Conservation (phyloP, 352 stramenopile species). For the Phytophthora ramorum region DNA sequence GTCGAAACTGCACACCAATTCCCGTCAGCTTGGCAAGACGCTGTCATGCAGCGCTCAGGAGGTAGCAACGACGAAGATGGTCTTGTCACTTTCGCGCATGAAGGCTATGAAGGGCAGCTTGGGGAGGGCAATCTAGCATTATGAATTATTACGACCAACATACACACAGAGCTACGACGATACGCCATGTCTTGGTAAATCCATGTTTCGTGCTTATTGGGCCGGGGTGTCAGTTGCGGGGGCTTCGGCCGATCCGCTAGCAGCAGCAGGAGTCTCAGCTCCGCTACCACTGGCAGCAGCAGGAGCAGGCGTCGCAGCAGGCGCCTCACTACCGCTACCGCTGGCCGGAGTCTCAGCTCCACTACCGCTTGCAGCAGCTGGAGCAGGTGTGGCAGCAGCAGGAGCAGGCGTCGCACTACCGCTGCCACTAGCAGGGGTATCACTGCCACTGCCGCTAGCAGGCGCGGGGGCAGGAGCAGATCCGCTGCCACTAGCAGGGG, state of each 20-base stretch:
- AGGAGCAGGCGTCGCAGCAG: background rate
- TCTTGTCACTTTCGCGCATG: background rate
- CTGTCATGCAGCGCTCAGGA: background rate
- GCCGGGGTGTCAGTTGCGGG: slow-evolving; percentile 3
- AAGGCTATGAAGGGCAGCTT: slow-evolving; percentile 1
- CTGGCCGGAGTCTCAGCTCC: slow-evolving; percentile 6
- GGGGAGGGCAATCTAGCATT: slow-evolving; percentile 30
- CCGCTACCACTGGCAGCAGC: background rate
- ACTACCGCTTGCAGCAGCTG: slow-evolving; percentile 2
- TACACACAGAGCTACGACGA: slow-evolving; percentile 27
- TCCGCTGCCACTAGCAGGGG: slow-evolving; percentile 7
- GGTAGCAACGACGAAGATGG: background rate
- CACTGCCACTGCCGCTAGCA: slow-evolving; percentile 1
- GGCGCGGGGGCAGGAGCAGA: background rate
- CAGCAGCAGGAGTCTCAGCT: background rate
- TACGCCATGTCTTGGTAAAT: slow-evolving; percentile 27
- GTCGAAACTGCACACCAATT: too few relatives aligned
- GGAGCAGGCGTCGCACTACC: slow-evolving; percentile 15
- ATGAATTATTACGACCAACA: slow-evolving; percentile 39
- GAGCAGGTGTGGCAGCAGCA: background rate
- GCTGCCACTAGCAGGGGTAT: slow-evolving; percentile 5
- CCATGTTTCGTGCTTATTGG: slow-evolving; percentile 30
- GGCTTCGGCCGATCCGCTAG: slow-evolving; percentile 1
- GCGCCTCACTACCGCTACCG: slow-evolving; percentile 6
- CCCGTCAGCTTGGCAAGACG: too few relatives aligned